These are phyloP conservation scores for Piper betle DNA, from an alignment of 164 flowering plant genomes.

Conservation along the genomic window DNA sequence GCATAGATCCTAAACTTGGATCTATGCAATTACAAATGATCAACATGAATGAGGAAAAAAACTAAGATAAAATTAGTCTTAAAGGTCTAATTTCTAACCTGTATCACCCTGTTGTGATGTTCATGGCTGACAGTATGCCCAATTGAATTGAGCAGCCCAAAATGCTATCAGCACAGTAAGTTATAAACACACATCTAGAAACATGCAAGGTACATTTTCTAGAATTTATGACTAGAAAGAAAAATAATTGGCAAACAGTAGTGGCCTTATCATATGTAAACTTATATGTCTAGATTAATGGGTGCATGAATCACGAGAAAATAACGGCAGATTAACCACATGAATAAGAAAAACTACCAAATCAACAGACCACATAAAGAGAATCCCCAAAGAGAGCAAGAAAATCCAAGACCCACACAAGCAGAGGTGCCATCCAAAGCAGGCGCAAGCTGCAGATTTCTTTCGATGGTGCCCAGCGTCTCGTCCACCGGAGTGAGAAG, in stretches of 20 bases:
- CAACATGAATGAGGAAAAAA: not conserved
- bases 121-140: constrained; percentile 64
- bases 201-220: not conserved
- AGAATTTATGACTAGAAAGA: not conserved
- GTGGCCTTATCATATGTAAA: not conserved
- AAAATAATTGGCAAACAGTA: not conserved
- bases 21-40: too few relatives aligned
- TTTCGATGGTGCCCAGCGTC: constrained; percentile 67
- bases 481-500: constrained; percentile 66
- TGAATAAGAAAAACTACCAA: constrained; percentile 24
- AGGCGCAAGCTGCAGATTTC: constrained; percentile 62
- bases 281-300: too few relatives aligned
- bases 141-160: constrained; percentile 69
- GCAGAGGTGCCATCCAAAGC: constrained; percentile 45
- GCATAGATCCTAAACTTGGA: too few relatives aligned
- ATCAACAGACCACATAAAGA: constrained; percentile 70
- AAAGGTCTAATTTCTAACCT: constrained; percentile 25
- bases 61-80: not conserved
- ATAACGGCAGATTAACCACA: not conserved
- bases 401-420: constrained; percentile 48
- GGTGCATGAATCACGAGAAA: not conserved
- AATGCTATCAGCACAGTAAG: constrained; percentile 8
- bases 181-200: too few relatives aligned
- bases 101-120: constrained; percentile 73
- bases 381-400: constrained; percentile 39